Conservation (phyloP, 441 rosid genomes). For the Viola pubescens region DNA sequence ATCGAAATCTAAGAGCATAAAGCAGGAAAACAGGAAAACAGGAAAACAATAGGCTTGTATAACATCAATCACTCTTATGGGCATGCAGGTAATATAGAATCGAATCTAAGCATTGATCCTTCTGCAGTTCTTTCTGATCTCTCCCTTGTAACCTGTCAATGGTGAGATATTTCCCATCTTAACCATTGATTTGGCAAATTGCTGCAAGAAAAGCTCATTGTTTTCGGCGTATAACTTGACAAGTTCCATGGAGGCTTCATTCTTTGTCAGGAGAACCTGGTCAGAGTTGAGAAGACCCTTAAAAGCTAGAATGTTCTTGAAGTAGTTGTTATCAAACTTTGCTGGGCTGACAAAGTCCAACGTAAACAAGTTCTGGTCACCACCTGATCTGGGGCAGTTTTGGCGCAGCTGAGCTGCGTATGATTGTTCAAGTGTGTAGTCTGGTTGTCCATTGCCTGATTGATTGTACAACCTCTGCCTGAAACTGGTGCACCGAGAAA, state of each 20-base stretch:
- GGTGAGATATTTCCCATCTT: slow-evolving; percentile 88
- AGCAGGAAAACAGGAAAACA: no score
- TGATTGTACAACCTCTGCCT: slow-evolving; percentile 93
- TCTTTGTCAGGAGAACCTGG: slow-evolving; percentile 57
- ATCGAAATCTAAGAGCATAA: no score
- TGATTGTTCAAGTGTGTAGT: slow-evolving; percentile 51
- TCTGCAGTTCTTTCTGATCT: slow-evolving; percentile 74
- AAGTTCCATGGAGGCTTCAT: slow-evolving; percentile 41
- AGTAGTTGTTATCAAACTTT: slow-evolving; percentile 73
- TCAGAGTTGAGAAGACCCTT: slow-evolving; percentile 79
- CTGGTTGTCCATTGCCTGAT: slow-evolving; percentile 66
- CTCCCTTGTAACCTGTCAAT: slow-evolving; percentile 63
- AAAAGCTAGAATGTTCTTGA: slow-evolving; percentile 52
- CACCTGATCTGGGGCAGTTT: slow-evolving; percentile 69
- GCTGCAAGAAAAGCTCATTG: slow-evolving; percentile 51
- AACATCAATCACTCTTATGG: no score
- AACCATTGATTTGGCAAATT: slow-evolving; percentile 75
- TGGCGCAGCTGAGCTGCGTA: slow-evolving; percentile 50
- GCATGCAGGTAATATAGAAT: no score
- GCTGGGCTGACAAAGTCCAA: slow-evolving; percentile 52
- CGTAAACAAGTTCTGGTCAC: slow-evolving; percentile 73
- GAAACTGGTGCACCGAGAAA: slow-evolving; percentile 75
- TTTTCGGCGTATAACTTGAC: slow-evolving; percentile 62
- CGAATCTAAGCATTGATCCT: slow-evolving; percentile 38
- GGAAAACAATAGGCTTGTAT: no score